Conservation (phyloP, 1,139 yeast species). For the Kodamaea arcana region DNA sequence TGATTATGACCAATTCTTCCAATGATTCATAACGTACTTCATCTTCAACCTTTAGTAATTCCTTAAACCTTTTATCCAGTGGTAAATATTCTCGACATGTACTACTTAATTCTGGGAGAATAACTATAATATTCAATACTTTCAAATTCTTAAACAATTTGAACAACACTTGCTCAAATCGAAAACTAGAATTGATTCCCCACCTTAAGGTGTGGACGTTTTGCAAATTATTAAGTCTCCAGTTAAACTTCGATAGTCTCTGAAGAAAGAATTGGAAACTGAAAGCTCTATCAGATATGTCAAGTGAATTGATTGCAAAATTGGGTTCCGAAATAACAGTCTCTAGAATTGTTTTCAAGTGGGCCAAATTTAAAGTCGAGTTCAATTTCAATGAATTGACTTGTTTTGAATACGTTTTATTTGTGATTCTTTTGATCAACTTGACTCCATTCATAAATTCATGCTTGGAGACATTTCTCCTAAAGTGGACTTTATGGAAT, state of each 20-base stretch:
- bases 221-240: constrained; percentile 24
- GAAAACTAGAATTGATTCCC: constrained; percentile 25
- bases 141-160: constrained; percentile 26
- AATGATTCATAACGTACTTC: constrained; percentile 9
- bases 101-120: constrained; percentile 15
- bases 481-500: constrained; percentile 23
- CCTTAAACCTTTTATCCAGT: constrained; percentile 16
- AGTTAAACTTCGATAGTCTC: constrained; percentile 23
- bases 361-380: constrained; percentile 20
- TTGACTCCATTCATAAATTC: constrained; percentile 30
- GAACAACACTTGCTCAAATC: constrained; percentile 21
- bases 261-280: constrained; percentile 24
- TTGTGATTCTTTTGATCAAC: constrained; percentile 22
- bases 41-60: constrained; percentile 3
- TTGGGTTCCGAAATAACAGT: constrained; percentile 20
- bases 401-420: constrained; percentile 14
- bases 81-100: constrained; percentile 19
- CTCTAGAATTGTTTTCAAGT: constrained; percentile 25
- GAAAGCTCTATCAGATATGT: constrained; percentile 22
- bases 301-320: constrained; percentile 20
- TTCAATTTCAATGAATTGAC: constrained; percentile 22
- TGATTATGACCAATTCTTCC: constrained; percentile 22
- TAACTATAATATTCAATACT: constrained; percentile 13
- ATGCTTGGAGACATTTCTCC: constrained; percentile 19
- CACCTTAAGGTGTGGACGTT: constrained; percentile 20